Percentiles rank a stretch among this genome's conserved stretches.
Evolutionary conservation across 192 early-diverging fungal genomes (phyloP).

Genomic region (Coemansia sp.): DNA sequence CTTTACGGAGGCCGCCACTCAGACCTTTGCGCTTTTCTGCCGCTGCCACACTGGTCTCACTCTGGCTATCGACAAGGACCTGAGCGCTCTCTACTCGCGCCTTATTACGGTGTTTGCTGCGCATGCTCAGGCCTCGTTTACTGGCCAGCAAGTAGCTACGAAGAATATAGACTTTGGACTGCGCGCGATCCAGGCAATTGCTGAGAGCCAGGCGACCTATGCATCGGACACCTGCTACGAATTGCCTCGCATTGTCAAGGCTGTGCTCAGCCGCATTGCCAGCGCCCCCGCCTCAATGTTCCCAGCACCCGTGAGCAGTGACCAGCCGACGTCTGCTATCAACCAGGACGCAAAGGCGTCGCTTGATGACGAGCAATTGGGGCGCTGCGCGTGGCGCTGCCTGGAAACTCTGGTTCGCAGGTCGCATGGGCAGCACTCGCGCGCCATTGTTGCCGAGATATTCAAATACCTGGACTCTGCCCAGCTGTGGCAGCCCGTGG

Average conservation of each 20-base stretch:
- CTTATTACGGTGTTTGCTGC: conserved; percentile 58
- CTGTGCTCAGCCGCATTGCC: conserved; percentile 48
- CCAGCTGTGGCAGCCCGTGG: conserved; percentile 33
- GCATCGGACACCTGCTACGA: conserved; percentile 61
- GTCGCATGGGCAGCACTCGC: conserved; percentile 51
- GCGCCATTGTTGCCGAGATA: conserved; percentile 44
- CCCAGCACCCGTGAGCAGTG: not conserved
- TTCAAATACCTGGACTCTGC: conserved; percentile 35
- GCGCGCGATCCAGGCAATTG: conserved; percentile 60
- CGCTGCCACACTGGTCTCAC: conserved; percentile 66
- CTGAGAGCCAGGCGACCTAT: conserved; percentile 63
- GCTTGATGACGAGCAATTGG: conserved; percentile 16
- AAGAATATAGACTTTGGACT: conserved; percentile 57
- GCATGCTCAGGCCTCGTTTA: conserved; percentile 25
- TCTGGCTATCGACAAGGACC: conserved; percentile 65
- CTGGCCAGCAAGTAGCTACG: not conserved
- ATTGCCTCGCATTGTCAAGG: conserved; percentile 58
- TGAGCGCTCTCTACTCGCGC: conserved; percentile 57
- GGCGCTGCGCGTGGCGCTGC: conserved; percentile 38
- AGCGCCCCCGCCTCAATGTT: not conserved
- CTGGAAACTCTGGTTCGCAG: conserved; percentile 31
- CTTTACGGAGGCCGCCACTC: conserved; percentile 59
- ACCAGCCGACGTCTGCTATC: conserved; percentile 6
- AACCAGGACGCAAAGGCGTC: not conserved
- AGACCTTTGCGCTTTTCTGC: conserved; percentile 73